Evolutionary conservation across 2,329 filamentous ascomycete species (phyloP).

Genomic region (Proliferodiscus dingleyae): DNA sequence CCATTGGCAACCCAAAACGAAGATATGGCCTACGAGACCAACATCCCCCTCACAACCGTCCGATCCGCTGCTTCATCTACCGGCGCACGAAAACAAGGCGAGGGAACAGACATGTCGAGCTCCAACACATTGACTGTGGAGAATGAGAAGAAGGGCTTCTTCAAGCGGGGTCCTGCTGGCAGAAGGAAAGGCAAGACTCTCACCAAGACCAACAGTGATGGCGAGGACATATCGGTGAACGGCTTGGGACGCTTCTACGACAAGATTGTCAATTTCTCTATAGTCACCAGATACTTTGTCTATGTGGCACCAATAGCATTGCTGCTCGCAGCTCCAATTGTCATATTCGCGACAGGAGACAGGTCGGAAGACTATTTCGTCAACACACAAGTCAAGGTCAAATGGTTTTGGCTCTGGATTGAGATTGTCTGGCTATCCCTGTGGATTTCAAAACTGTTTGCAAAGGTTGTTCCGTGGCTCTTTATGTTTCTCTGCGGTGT

Average conservation of each 20-base stretch:
- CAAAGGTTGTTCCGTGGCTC: slow-evolving; percentile 52
- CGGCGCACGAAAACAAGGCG: slow-evolving; percentile 46
- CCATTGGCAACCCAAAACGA: slow-evolving; percentile 15
- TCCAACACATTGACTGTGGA: slow-evolving; percentile 2
- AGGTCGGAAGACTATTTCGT: slow-evolving; percentile 23
- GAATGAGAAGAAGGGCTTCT: slow-evolving; percentile 27
- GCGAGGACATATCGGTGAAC: slow-evolving; percentile 54
- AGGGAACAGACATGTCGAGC: slow-evolving; percentile 24
- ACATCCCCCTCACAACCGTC: slow-evolving; percentile 53
- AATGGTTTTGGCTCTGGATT: slow-evolving; percentile 64
- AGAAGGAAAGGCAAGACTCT: slow-evolving; percentile 44
- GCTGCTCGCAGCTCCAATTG: slow-evolving; percentile 56
- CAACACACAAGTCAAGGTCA: slow-evolving; percentile 44
- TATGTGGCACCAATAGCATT: slow-evolving; percentile 62
- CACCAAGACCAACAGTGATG: slow-evolving; percentile 39
- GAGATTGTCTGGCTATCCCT: slow-evolving; percentile 63
- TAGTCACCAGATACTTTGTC: slow-evolving; percentile 61
- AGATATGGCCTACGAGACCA: slow-evolving; percentile 27
- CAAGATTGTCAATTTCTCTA: slow-evolving; percentile 58
- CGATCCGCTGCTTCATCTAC: slow-evolving; percentile 51
- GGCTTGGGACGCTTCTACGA: slow-evolving; percentile 62
- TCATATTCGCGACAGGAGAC: slow-evolving; percentile 36
- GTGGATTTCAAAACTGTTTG: slow-evolving; percentile 62
- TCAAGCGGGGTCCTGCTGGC: slow-evolving; percentile 30
- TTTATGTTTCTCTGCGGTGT: slow-evolving; percentile 69